A percentile compares a stretch with the other conserved stretches of the same genome.
Conservation (phyloP, 768 basidiomycete species). For the Aureoboletus auriporus region DNA sequence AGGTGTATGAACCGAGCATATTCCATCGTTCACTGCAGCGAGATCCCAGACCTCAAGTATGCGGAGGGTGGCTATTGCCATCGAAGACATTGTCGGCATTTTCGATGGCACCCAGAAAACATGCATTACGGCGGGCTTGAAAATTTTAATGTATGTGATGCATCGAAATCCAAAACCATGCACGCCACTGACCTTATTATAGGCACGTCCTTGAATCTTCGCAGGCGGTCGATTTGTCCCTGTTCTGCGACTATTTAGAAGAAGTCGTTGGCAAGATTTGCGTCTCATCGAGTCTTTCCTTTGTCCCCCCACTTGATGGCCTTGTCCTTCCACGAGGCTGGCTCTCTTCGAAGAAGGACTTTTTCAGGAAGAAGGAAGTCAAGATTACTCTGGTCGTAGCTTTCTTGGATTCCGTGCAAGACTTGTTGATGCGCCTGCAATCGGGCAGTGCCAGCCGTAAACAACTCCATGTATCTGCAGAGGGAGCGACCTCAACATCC, state of each 20-base stretch:
- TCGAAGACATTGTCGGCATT: conserved; percentile 31
- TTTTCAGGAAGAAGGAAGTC: conserved; percentile 10
- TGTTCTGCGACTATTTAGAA: conserved; percentile 52
- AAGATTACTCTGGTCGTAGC: conserved; percentile 38
- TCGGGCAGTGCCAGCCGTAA: conserved; percentile 26
- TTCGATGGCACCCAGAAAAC: conserved; percentile 25
- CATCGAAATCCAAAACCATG: conserved; percentile 5
- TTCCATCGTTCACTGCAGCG: conserved; percentile 17
- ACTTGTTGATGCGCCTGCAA: conserved; percentile 29
- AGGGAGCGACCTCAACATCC: not conserved
- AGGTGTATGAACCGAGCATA: conserved; percentile 34
- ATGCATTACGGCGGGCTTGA: conserved; percentile 34
- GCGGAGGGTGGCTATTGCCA: conserved; percentile 19
- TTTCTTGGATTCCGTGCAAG: conserved; percentile 18
- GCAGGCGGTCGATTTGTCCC: conserved; percentile 40
- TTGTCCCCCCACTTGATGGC: conserved; percentile 33
- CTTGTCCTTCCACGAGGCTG: conserved; percentile 54
- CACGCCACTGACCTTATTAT: conserved; percentile 16
- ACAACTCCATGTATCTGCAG: not conserved
- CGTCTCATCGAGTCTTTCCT: conserved; percentile 29
- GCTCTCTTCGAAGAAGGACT: conserved; percentile 30
- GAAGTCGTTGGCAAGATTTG: conserved; percentile 40
- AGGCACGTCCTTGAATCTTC: conserved; percentile 42
- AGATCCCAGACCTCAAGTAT: conserved; percentile 6
- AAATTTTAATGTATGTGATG: conserved; percentile 37